phyloP scores from a whole-genome alignment of 306 rosid species.

The Cicer yamashitae region DNA sequence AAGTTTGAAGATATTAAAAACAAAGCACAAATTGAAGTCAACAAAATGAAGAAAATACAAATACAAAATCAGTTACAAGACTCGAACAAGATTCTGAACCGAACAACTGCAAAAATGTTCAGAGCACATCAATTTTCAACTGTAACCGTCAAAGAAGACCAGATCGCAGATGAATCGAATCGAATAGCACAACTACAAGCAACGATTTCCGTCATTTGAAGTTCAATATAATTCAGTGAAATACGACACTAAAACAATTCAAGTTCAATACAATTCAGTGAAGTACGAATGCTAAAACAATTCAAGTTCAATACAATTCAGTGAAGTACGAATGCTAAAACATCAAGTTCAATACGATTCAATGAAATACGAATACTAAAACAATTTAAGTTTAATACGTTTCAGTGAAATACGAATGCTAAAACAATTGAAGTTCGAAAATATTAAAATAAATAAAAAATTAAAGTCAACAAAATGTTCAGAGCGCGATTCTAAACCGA shows the following conservation, averaged over 20 bases:
- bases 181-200: background rate
- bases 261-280: constrained; percentile 24
- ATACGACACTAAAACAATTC: constrained; percentile 35
- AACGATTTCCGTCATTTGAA: background rate
- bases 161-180: too few species aligned
- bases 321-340: constrained; percentile 39
- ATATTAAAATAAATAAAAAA: background rate
- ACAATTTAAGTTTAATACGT: constrained; percentile 21
- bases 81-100: background rate
- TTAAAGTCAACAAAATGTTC: background rate
- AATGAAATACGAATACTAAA: constrained; percentile 40
- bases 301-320: constrained; percentile 17
- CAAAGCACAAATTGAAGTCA: background rate
- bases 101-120: background rate
- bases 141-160: background rate
- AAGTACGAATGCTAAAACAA: constrained; percentile 38
- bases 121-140: constrained; percentile 8
- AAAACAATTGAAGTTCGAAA: constrained; percentile 19
- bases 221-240: constrained; percentile 35
- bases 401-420: constrained; percentile 41
- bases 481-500: background rate
- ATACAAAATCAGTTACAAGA: too few species aligned
- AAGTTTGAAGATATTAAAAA: constrained; percentile 4
- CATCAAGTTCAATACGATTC: constrained; percentile 24
- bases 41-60: background rate